Evolutionary conservation across 2,329 filamentous ascomycete genomes (phyloP).

Genomic region (Cladobotryum mycophilum): DNA sequence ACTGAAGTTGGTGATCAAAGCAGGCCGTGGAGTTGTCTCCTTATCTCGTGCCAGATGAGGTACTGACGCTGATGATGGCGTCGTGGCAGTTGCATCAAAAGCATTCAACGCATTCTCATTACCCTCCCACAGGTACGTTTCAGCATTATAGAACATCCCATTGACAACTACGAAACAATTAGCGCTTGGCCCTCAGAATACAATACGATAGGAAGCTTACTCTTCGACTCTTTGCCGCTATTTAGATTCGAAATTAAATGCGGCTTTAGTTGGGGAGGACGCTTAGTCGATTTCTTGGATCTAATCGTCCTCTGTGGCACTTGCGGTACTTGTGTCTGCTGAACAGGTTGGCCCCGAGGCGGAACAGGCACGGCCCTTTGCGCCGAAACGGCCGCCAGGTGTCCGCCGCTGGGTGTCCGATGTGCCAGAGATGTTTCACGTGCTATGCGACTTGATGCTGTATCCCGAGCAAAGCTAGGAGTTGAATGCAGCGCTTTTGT

Average conservation of each 20-base stretch:
- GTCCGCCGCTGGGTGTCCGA: constrained; percentile 47
- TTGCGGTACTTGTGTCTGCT: constrained; percentile 35
- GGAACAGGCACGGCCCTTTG: constrained; percentile 50
- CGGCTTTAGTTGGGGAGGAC: constrained; percentile 65
- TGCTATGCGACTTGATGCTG: constrained; percentile 58
- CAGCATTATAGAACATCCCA: constrained; percentile 93
- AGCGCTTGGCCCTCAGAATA: constrained; percentile 15
- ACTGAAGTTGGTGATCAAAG: constrained; percentile 87
- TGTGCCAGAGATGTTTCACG: constrained; percentile 57
- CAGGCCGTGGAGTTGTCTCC: constrained; percentile 57
- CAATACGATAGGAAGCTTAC: constrained; percentile 44
- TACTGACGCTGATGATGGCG: constrained; percentile 40
- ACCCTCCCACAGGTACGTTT: constrained; percentile 85
- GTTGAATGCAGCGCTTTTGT: constrained; percentile 50
- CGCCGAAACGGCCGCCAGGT: constrained; percentile 48
- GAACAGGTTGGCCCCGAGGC: constrained; percentile 41
- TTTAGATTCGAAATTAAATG: constrained; percentile 83
- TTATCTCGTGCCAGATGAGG: constrained; percentile 47
- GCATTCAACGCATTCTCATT: constrained; percentile 79
- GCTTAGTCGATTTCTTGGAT: constrained; percentile 52
- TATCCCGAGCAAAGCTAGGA: constrained; percentile 60
- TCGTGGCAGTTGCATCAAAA: constrained; percentile 62
- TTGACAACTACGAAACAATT: constrained; percentile 60
- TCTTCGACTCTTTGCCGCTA: constrained; percentile 68
- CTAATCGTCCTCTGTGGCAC: constrained; percentile 32